phyloP scores from a whole-genome alignment of 2,329 filamentous ascomycete genomes.

The Pochonia chlamydosporia region DNA sequence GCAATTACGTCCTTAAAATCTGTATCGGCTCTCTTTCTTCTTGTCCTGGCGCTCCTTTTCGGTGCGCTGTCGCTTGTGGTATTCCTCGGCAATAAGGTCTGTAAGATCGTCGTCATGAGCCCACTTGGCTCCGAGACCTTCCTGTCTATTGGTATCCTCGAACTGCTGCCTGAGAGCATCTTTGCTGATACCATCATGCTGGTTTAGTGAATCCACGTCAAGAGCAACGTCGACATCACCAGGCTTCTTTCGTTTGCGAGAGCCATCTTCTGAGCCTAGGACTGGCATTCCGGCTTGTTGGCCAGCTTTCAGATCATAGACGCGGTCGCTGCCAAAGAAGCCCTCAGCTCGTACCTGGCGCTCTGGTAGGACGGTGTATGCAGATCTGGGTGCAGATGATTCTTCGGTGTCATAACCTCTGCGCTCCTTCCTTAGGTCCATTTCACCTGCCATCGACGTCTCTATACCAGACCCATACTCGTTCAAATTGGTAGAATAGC shows the following conservation, averaged over 20 bases:
- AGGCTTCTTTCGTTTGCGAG: slow-evolving; percentile 85
- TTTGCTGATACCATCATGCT: slow-evolving; percentile 73
- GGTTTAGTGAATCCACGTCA: slow-evolving; percentile 73
- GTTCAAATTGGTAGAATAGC: slow-evolving; percentile 72
- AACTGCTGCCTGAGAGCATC: slow-evolving; percentile 78
- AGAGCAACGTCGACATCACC: slow-evolving; percentile 92
- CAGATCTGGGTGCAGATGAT: slow-evolving; percentile 63
- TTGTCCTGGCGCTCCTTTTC: slow-evolving; percentile 73
- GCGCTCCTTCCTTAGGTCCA: slow-evolving; percentile 80
- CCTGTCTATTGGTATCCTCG: slow-evolving; percentile 63
- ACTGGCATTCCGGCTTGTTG: slow-evolving; percentile 57
- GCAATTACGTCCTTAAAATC: slow-evolving; percentile 29
- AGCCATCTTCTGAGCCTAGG: slow-evolving; percentile 73
- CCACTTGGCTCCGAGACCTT: slow-evolving; percentile 63
- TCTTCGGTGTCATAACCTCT: slow-evolving; percentile 88
- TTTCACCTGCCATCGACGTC: slow-evolving; percentile 76
- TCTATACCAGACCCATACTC: slow-evolving; percentile 67
- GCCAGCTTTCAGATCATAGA: slow-evolving; percentile 70
- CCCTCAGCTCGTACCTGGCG: slow-evolving; percentile 79
- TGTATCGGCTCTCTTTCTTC: slow-evolving; percentile 50
- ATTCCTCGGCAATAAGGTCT: slow-evolving; percentile 94
- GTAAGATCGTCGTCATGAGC: slow-evolving; percentile 81
- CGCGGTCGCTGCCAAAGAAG: slow-evolving; percentile 93
- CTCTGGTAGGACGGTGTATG: slow-evolving; percentile 87
- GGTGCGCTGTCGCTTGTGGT: slow-evolving; percentile 80